Conservation (phyloP, 2,329 filamentous ascomycete genomes). For the Colletotrichum lentis region DNA sequence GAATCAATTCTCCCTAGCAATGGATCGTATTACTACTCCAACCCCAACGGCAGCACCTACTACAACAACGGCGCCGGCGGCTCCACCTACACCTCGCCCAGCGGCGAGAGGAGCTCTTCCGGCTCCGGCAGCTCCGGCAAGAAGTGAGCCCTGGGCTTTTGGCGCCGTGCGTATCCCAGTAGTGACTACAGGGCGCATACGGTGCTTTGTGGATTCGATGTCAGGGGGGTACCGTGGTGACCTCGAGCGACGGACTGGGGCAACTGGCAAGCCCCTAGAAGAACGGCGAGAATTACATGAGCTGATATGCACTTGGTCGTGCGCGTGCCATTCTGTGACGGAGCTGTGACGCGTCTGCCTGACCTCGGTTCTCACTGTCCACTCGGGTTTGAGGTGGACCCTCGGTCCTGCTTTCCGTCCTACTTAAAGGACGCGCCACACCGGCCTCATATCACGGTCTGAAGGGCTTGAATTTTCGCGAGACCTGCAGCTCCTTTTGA, state of each 20-base stretch:
- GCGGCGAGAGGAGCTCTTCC: slow-evolving; percentile 47
- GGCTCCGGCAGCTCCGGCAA: slow-evolving; percentile 28
- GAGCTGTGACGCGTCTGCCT: background rate
- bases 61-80: slow-evolving; percentile 67
- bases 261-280: background rate
- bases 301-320: background rate
- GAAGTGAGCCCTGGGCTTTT: slow-evolving; percentile 3
- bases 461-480: too few species aligned
- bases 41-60: slow-evolving; percentile 73
- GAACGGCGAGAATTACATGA: background rate
- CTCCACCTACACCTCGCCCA: slow-evolving; percentile 68
- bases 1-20: slow-evolving; percentile 49
- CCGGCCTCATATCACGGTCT: background rate
- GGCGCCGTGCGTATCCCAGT: background rate
- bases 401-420: background rate
- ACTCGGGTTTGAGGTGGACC: too few species aligned
- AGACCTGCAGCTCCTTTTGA: too few species aligned
- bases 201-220: background rate
- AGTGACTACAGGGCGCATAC: background rate
- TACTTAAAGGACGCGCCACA: too few species aligned
- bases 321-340: background rate
- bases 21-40: slow-evolving; percentile 78
- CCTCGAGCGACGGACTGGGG: background rate
- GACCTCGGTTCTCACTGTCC: too few species aligned
- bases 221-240: background rate